A percentile compares a stretch with the other conserved stretches of the same genome.
Evolutionary conservation across 768 basidiomycete genomes (phyloP).

Genomic region (Leccinum barrowsii): DNA sequence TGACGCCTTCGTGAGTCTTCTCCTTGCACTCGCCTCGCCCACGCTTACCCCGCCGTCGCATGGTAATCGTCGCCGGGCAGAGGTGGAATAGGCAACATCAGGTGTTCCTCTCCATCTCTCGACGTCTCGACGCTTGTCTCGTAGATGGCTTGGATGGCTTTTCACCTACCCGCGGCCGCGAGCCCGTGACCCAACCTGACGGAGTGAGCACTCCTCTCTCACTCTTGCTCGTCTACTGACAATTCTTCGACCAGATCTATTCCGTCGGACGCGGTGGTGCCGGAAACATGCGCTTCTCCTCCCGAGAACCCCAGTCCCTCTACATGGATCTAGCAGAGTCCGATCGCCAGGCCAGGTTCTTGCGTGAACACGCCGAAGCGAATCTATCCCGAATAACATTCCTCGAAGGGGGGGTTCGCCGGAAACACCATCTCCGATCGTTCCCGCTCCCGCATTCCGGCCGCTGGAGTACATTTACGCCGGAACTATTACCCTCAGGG

Average conservation of each 20-base stretch:
- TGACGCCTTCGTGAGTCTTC: slow-evolving; percentile 49
- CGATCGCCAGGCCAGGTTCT: slow-evolving; percentile 20
- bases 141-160: slow-evolving; percentile 51
- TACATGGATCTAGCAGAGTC: slow-evolving; percentile 25
- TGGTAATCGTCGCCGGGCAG: slow-evolving; percentile 56
- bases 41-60: not conserved
- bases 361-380: slow-evolving; percentile 27
- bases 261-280: slow-evolving; percentile 77
- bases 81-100: slow-evolving; percentile 71
- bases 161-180: slow-evolving; percentile 35
- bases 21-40: slow-evolving; percentile 1
- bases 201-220: slow-evolving; percentile 28
- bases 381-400: not conserved
- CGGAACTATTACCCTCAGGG: no score
- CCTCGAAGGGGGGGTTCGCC: no score
- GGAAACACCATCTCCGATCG: no score
- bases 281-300: slow-evolving; percentile 82
- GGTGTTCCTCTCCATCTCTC: slow-evolving; percentile 34
- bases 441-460: no score
- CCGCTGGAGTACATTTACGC: no score
- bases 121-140: slow-evolving; percentile 33
- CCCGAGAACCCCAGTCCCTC: slow-evolving; percentile 41
- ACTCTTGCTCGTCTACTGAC: not conserved
- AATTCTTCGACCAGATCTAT: slow-evolving; percentile 18
- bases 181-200: slow-evolving; percentile 32